phyloP scores from a whole-genome alignment of 2,329 filamentous ascomycete genomes.

The Diaporthe aspalathi region DNA sequence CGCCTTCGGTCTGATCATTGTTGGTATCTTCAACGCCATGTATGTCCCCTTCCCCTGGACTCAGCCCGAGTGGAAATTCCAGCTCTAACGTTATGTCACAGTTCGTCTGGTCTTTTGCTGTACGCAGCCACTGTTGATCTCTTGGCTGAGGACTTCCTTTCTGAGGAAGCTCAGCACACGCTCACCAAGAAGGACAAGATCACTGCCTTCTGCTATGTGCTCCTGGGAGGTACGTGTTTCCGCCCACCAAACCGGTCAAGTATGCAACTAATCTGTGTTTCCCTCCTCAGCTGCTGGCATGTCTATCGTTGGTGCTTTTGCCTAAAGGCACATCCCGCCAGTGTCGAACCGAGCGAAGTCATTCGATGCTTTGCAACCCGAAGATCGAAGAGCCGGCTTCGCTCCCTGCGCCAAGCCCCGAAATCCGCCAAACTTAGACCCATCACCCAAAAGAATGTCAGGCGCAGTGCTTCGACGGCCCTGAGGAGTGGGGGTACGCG shows the following conservation, averaged over 20 bases:
- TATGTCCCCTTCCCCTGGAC: conserved; percentile 48
- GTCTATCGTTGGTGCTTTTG: conserved; percentile 60
- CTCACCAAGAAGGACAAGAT: conserved; percentile 66
- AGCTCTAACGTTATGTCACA: conserved; percentile 42
- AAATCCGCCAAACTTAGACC: conserved; percentile 18
- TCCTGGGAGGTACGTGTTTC: conserved; percentile 59
- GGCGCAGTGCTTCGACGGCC: neutral
- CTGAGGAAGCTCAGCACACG: conserved; percentile 62
- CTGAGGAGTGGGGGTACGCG: neutral
- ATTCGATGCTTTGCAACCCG: neutral
- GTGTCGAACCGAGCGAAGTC: neutral
- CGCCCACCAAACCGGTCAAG: neutral
- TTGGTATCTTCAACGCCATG: conserved; percentile 75
- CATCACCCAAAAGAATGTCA: neutral
- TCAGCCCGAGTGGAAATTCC: neutral
- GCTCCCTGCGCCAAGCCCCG: conserved; percentile 1
- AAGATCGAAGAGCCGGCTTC: neutral
- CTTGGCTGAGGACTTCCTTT: conserved; percentile 73
- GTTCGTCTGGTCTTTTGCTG: conserved; percentile 69
- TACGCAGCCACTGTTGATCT: conserved; percentile 74
- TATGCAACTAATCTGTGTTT: conserved; percentile 32
- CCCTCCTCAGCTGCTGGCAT: conserved; percentile 58
- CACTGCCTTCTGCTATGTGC: conserved; percentile 62
- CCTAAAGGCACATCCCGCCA: conserved; percentile 46
- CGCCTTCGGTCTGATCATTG: conserved; percentile 72